Conservation (phyloP, 2,329 filamentous ascomycete species). For the Lithohypha guttulata region DNA sequence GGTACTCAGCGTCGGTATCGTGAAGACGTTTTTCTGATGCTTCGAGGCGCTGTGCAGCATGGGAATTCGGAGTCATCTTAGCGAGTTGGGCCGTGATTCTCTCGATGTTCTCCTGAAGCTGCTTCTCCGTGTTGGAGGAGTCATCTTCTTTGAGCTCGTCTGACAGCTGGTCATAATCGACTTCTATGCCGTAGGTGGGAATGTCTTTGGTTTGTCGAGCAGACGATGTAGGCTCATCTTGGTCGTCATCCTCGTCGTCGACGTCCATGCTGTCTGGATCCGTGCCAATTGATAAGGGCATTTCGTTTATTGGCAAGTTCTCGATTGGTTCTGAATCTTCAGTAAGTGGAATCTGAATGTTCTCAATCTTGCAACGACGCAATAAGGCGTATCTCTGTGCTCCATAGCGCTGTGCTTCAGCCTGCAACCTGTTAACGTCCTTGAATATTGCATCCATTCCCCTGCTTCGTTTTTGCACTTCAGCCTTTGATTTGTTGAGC, state of each 20-base stretch:
- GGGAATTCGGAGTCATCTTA: constrained; percentile 94
- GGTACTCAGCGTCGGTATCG: constrained; percentile 78
- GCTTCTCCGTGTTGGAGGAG: constrained; percentile 60
- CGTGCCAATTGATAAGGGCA: constrained; percentile 59
- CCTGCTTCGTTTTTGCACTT: constrained; percentile 74
- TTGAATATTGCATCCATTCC: constrained; percentile 68
- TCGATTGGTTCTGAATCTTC: constrained; percentile 63
- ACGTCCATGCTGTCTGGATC: constrained; percentile 92
- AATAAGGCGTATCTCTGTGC: constrained; percentile 74
- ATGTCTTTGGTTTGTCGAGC: constrained; percentile 50
- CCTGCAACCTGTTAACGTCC: constrained; percentile 68
- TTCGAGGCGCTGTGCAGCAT: constrained; percentile 82
- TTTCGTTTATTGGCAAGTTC: constrained; percentile 75
- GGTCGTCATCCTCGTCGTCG: constrained; percentile 29
- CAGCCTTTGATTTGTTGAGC: constrained; percentile 65
- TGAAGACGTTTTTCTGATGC: constrained; percentile 73
- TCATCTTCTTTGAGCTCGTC: constrained; percentile 74
- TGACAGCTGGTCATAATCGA: constrained; percentile 73
- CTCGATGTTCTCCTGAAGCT: constrained; percentile 66
- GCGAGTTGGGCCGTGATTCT: constrained; percentile 69
- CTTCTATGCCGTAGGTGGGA: constrained; percentile 73
- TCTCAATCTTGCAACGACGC: constrained; percentile 83
- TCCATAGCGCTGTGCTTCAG: constrained; percentile 74
- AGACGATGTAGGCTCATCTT: constrained; percentile 29
- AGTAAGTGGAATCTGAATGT: constrained; percentile 72